Conservation (phyloP, 495 filamentous ascomycete genomes). For the Zalerion maritima region DNA sequence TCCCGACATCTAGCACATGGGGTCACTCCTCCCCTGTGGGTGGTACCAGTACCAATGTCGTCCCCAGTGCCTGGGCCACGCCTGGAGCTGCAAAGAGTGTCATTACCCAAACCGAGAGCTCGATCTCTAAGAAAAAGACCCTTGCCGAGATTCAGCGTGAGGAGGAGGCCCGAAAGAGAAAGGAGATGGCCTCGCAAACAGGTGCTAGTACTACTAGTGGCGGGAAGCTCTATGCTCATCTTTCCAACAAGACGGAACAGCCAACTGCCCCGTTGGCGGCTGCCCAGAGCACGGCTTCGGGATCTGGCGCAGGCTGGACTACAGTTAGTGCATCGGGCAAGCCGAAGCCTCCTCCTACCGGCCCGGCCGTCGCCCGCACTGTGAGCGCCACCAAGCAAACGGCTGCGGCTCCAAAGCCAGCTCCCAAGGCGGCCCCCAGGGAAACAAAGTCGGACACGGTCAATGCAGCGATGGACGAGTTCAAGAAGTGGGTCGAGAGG, state of each 20-base stretch:
- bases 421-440: conserved; percentile 14
- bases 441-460: conserved; percentile 36
- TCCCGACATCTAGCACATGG: conserved; percentile 87
- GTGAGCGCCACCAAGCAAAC: conserved; percentile 32
- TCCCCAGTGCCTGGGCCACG: conserved; percentile 54
- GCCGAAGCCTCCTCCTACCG: conserved; percentile 54
- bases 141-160: conserved; percentile 93
- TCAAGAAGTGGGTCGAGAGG: conserved; percentile 78
- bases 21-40: conserved; percentile 54
- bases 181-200: conserved; percentile 35
- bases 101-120: conserved; percentile 16
- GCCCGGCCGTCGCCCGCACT: conserved; percentile 40
- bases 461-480: conserved; percentile 59
- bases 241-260: conserved; percentile 60
- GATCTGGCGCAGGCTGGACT: conserved; percentile 63
- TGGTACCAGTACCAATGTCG: conserved; percentile 33
- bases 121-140: conserved; percentile 61
- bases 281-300: conserved; percentile 13
- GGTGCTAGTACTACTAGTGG: conserved; percentile 33
- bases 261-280: conserved; percentile 9
- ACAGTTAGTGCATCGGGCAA: conserved; percentile 94
- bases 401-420: conserved; percentile 18
- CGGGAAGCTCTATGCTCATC: conserved; percentile 88
- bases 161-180: conserved; percentile 79
- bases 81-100: conserved; percentile 31